A percentile compares a stretch with the other conserved stretches of the same genome.
Conservation (phyloP, 306 rosid species). For the Casuarina equisetifolia region DNA sequence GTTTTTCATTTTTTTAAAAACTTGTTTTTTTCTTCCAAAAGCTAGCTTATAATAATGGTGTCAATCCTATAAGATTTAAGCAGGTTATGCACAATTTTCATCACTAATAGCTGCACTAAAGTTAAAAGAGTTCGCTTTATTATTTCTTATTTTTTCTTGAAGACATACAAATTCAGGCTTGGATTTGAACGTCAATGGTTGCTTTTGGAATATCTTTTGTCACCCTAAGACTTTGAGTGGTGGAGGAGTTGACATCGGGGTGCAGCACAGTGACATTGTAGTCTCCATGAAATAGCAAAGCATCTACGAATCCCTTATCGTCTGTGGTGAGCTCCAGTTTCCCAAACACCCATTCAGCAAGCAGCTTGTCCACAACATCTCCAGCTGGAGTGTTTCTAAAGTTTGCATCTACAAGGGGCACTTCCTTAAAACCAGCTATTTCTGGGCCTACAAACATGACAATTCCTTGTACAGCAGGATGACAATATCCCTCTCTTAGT, state of each 20-base stretch:
- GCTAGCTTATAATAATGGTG: no score
- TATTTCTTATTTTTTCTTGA: no score
- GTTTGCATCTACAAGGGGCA: slow-evolving; percentile 46
- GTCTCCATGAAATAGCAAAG: slow-evolving; percentile 71
- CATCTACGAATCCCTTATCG: slow-evolving; percentile 44
- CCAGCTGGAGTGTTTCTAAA: slow-evolving; percentile 65
- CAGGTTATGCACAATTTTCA: no score
- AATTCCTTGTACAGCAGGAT: slow-evolving; percentile 76
- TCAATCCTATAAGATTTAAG: no score
- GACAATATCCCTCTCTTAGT: slow-evolving; percentile 66
- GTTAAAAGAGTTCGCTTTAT: no score
- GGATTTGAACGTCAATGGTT: slow-evolving; percentile 41
- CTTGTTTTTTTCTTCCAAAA: no score
- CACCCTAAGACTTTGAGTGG: slow-evolving; percentile 42
- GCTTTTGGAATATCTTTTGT: slow-evolving; percentile 35
- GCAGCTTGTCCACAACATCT: slow-evolving; percentile 71
- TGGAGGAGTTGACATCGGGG: slow-evolving; percentile 40
- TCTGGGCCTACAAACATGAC: slow-evolving; percentile 71
- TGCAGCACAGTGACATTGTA: slow-evolving; percentile 58
- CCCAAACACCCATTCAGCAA: slow-evolving; percentile 58
- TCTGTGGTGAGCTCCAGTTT: slow-evolving; percentile 42
- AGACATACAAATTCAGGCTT: slow-evolving; percentile 14
- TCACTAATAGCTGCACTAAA: neutral
- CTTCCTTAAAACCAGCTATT: slow-evolving; percentile 54
- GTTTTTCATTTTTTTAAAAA: no score